Base-by-base conservation (phyloP, 208 protist genomes). In the Leishmania braziliensis region DNA sequence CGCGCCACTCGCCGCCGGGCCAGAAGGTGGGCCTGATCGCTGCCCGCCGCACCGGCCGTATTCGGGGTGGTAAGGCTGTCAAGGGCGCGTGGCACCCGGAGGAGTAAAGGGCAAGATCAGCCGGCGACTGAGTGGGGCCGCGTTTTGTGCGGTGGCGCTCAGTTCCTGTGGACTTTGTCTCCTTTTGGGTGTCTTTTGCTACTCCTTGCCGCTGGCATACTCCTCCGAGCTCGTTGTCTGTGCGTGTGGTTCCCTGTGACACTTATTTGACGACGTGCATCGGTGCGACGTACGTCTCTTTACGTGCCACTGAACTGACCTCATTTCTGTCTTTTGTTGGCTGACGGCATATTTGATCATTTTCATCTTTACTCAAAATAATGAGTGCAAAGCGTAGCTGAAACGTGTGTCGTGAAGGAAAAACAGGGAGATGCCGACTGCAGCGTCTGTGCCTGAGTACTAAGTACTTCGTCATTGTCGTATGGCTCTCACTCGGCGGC, bases 11-110 rank as follows among this genome's bases (percentile, higher is more conserved):
- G 23, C 94, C 98, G 68, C 92, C 99, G 77, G 99, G 99, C 92
- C 95, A 98, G 85, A 99, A 99, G 93, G 93, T 99, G 86, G 99
- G 99, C 97, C 97, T 99, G 76, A 99, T 99, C 84, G 99, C 99
- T 77, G 99, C 99, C 80, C 91, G 99, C 83, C 91, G 99, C 78
- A 58, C 53, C 53, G 53, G 80, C 80, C 68, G 78, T 58, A 58
- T 58, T 58, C 53, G 53, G 10, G 53, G 98, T 95, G 90, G 93
- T 86, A 92, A 94, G 89, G 91, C 84, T 56, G 92, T 96, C 75
- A 95, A 92, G 89, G 94, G 94, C 81, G 92, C 93, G 75, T 97
- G 93, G 93, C 92, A 96, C 81, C 91, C 92, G 56, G 93, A 96
- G 86, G 95, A 98, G 88, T 97, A 94, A 90, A 56, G 53, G 29